Base-by-base conservation (phyloP, 78 protist species). In the Dictyostelium firmibasis region DNA sequence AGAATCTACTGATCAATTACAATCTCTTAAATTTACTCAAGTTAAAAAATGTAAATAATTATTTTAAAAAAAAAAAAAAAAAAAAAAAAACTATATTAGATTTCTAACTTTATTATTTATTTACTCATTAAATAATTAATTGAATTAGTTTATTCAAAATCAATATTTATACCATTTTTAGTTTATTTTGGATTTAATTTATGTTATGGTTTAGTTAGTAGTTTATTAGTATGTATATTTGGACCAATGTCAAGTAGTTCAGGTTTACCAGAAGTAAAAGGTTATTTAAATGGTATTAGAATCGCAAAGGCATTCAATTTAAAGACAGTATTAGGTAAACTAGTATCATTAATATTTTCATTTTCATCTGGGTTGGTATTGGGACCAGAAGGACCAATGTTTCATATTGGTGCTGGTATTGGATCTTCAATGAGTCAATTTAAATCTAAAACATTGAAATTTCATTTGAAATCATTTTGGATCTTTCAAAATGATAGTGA, bases 331-430 rank as follows among this genome's bases (percentile, higher is more conserved):
- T 10, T 97, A 14, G 97, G 92, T 7, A 98, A 98, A 77, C 35
- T 83, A 2, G 2, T 77, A 0, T 95, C 98, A 60, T 83, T 97
- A 5, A 70, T 96, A 27, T 86, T 95, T 44, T 33, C 98, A 27
- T 98, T 98, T 50, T 70, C 96, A 1, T 20, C 86, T 0, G 92
- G 94, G 5, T 81, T 97, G 14, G 69, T 75, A 2, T 16, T 91
- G 6, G 98, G 98, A 18, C 92, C 92, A 33, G 98, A 98, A 74
- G 99, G 98, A 5, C 99, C 99, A 35, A 96, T 98, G 97, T 91
- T 98, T 44, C 99, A 98, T 93, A 43, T 85, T 41, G 99, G 98
- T 13, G 29, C 86, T 2, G 70, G 70, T 20, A 74, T 93, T 78
- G 92, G 91, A 20, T 36, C 67, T 2, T 86, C 91, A 9, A 41